These are phyloP conservation scores for Xylaria sp. DNA, from an alignment of 2,329 filamentous ascomycete species.

Conservation along the genomic window DNA sequence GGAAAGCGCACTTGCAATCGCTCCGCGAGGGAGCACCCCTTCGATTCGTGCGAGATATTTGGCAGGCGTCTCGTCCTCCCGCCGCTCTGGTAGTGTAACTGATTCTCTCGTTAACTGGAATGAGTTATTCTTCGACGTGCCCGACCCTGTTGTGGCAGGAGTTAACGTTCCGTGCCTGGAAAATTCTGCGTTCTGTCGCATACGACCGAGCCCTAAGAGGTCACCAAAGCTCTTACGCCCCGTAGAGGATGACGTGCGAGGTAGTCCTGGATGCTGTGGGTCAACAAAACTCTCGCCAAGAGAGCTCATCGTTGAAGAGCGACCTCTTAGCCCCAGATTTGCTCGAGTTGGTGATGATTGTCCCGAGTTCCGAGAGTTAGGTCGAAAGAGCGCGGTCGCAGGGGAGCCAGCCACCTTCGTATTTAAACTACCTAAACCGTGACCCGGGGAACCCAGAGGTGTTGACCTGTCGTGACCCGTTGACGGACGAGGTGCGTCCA, in stretches of 20 bases:
- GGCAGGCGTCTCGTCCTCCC: conserved; percentile 88
- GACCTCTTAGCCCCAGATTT: conserved; percentile 71
- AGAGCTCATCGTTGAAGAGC: conserved; percentile 92
- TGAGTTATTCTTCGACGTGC: conserved; percentile 82
- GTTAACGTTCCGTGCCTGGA: conserved; percentile 75
- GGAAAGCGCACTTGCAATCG: conserved; percentile 85
- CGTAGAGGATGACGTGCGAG: conserved; percentile 87
- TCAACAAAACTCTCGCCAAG: conserved; percentile 77
- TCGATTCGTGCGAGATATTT: conserved; percentile 89
- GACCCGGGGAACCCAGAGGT: conserved; percentile 51
- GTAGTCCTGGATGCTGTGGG: conserved; percentile 71
- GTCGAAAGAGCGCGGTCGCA: conserved; percentile 61
- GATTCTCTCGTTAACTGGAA: conserved; percentile 80
- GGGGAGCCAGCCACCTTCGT: conserved; percentile 57
- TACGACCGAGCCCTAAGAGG: conserved; percentile 78
- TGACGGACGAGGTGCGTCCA: conserved; percentile 41
- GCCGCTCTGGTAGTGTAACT: conserved; percentile 76
- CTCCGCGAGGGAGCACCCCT: conserved; percentile 79
- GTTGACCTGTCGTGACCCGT: conserved; percentile 49
- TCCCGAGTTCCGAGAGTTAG: conserved; percentile 62
- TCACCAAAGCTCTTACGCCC: conserved; percentile 94
- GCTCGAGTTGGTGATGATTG: conserved; percentile 75
- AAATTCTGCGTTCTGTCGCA: conserved; percentile 84
- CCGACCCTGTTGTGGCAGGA: conserved; percentile 74
- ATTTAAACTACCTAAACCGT: conserved; percentile 42